Percentiles rank a stretch among this genome's conserved stretches.
phyloP scores from a whole-genome alignment of 164 flowering plant species.

The Liquidambar formosana region DNA sequence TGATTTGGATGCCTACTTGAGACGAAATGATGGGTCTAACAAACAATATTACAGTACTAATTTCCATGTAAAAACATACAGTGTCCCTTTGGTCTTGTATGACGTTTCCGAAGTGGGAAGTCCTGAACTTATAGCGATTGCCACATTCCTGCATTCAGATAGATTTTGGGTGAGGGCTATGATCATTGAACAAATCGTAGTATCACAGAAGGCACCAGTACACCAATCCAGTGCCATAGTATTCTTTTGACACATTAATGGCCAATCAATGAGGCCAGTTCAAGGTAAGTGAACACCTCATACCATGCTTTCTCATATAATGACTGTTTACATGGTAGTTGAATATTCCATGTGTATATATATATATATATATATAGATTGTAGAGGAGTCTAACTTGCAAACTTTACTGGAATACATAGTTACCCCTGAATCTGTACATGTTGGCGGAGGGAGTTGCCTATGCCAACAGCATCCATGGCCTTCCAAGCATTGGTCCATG shows the following conservation, averaged over 20 bases:
- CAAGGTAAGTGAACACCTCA: neutral
- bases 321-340: neutral
- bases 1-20: neutral
- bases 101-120: constrained; percentile 10
- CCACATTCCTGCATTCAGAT: constrained; percentile 26
- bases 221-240: too few species aligned
- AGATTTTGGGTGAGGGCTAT: too few species aligned
- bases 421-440: constrained; percentile 43
- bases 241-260: too few species aligned
- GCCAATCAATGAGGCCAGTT: too few species aligned
- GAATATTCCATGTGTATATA: neutral
- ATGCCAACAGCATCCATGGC: constrained; percentile 70
- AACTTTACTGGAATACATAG: neutral
- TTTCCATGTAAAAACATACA: constrained; percentile 17
- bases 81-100: constrained; percentile 20
- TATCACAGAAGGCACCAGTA: too few species aligned
- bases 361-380: too few species aligned
- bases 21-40: neutral
- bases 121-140: constrained; percentile 32
- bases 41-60: neutral
- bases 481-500: constrained; percentile 72
- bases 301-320: neutral
- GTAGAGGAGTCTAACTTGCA: too few species aligned
- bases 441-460: constrained; percentile 43
- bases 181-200: too few species aligned